Evolutionary conservation across 176 grass and related monocot genomes (phyloP), one percentile per base, ranked within the genome.

Genomic region (Bromus sterilis): DNA sequence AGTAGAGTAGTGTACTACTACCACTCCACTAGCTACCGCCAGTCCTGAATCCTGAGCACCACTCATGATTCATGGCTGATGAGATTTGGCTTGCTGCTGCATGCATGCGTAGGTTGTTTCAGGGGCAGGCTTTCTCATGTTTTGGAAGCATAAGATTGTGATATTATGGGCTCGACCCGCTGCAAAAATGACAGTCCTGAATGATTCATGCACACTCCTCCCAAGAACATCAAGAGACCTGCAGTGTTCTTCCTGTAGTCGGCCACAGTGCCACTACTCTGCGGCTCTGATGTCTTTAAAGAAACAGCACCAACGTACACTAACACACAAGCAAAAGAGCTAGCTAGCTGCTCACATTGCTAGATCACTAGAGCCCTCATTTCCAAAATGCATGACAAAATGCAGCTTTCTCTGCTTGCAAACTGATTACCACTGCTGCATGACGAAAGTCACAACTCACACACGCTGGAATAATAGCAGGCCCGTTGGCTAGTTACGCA

Each of bases 181-280:
- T 29, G 76, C 68, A 48, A 63, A 44, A 7, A 66, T 65, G 74
- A 60, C 80, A 73, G 56, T 62, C 77, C 58, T 37, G 28, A 65
- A 40, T 71, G 40, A 29, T 44, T 40, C 68, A 71, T 57, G 41
- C 34, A 65, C 86, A 31, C 84, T 36, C 49, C 39, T 83, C 67
- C 88, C 79, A 35, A 86, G 74, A 83, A 61, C 75, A 79, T 69
- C 70, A 79, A 86, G 79, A 86, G 75, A 51, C 83, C 83, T 83
- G 88, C 83, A 86, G 88, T 86, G 83, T 82, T 83, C 44, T 83
- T 90, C 30, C 79, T 90, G 84, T 90, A 86, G 66, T 9, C 66
- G 1, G 28, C 58, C 36, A 78, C 79, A 78, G 83, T 75, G 61
- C 68, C 39, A 26, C 31, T 53, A 29, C 74, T 77, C 83, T 78